Percentiles rank a stretch among this genome's conserved stretches.
Conservation (phyloP, 2,329 filamentous ascomycete species). For the Epichloe baconii region DNA sequence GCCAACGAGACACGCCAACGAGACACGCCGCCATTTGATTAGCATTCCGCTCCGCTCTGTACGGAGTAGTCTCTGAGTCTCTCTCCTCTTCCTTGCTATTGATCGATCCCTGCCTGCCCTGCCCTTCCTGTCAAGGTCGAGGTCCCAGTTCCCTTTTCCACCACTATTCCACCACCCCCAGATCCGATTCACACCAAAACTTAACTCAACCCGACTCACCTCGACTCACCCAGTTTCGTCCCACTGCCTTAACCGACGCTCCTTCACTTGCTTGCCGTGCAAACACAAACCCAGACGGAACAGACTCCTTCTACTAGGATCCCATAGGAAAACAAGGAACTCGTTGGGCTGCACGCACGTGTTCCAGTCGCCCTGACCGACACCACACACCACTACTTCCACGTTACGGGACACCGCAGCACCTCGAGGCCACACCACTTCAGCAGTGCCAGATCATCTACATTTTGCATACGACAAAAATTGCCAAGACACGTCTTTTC, state of each 20-base stretch:
- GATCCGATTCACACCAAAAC: no score
- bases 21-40: constrained; percentile 8
- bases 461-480: background rate
- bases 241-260: background rate
- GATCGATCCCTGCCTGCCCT: background rate
- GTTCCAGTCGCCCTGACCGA: constrained; percentile 1
- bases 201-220: background rate
- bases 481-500: background rate
- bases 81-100: background rate
- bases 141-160: background rate
- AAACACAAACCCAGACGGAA: background rate
- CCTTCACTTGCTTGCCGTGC: background rate
- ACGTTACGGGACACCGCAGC: constrained; percentile 1
- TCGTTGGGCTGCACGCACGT: background rate
- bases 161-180: background rate
- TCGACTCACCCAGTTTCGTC: background rate
- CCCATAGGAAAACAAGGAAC: background rate
- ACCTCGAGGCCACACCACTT: background rate
- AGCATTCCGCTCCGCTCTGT: constrained; percentile 7
- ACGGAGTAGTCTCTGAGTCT: no score
- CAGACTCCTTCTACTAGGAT: background rate
- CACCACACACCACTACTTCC: background rate
- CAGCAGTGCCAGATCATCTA: background rate
- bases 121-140: background rate
- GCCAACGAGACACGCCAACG: constrained; percentile 1